Evolutionary conservation across 768 basidiomycete genomes (phyloP), one percentile per base, ranked within the genome.

Genomic region (Phanerochaete sordida): DNA sequence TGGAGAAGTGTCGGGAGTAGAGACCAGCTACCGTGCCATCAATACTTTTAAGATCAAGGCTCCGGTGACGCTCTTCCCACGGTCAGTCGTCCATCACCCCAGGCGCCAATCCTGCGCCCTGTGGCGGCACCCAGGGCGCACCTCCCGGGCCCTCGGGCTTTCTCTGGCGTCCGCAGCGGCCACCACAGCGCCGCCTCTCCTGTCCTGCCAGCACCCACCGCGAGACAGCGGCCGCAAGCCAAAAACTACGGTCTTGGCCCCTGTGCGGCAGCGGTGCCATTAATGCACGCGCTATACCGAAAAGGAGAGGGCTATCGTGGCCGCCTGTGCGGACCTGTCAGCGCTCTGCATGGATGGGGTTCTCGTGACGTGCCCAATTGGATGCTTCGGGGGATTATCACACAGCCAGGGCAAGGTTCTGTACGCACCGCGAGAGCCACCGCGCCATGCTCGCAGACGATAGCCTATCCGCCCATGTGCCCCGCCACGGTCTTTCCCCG

Each of bases 41-140:
- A 54, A 27, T 54, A 54, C 21, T 54, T 54, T 54, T 43, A 27
- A 54, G 37, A 43, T 12, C 6, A 37, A 23, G 53, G 16, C 13
- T 37, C 33, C 31, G 23, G 35, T 54, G 21, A 33, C 35, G 53
- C 53, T 39, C 39, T 54, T 54, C 53, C 33, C 53, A 54, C 53
- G 53, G 35, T 54, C 53, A 52, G 1, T 35, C 33, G 6, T 13
- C 19, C 39, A 43, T 16, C n/a, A n/a, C n/a, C n/a, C 33, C 33
- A 13, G 33, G 33, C 33, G 33, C 13, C 44, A 24, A 24, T 26
- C 47, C 19, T 7, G 19, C 44, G 44, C 44, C 23, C 44, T 46
- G 23, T 46, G 16, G 44, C 19, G 19, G 44, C 51, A 16, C 31
- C n/a, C n/a, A 35, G 51, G 49, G 49, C 24, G 24, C 19, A n/a